phyloP scores from a whole-genome alignment of 2,329 filamentous ascomycete genomes.

The Ciborinia camelliae region DNA sequence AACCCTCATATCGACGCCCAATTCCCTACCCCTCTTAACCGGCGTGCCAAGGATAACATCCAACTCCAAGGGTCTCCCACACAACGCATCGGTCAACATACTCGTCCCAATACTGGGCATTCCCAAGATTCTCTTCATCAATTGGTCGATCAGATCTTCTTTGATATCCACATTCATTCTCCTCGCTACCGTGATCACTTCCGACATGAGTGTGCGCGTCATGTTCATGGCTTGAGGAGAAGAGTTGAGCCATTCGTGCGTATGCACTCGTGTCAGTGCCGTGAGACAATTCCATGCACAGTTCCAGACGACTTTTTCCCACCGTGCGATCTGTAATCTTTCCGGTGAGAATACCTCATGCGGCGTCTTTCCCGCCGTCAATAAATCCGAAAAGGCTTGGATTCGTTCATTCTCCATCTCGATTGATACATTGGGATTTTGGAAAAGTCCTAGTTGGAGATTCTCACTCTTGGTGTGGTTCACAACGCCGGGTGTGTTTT shows the following conservation, averaged over 20 bases:
- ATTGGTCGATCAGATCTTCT: conserved; percentile 46
- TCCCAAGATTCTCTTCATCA: conserved; percentile 47
- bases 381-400: conserved; percentile 41
- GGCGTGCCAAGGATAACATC: conserved; percentile 61
- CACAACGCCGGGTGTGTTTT: conserved; percentile 47
- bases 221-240: conserved; percentile 46
- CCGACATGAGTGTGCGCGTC: conserved; percentile 49
- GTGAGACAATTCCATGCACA: conserved; percentile 59
- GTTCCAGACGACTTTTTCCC: conserved; percentile 59
- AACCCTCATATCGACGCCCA: conserved; percentile 52
- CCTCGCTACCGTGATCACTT: conserved; percentile 54
- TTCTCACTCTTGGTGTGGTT: conserved; percentile 51
- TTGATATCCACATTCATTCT: conserved; percentile 48
- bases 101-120: conserved; percentile 46
- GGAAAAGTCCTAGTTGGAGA: conserved; percentile 52
- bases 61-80: conserved; percentile 55
- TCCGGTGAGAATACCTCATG: conserved; percentile 43
- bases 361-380: conserved; percentile 44
- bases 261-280: conserved; percentile 51
- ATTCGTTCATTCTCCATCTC: conserved; percentile 41
- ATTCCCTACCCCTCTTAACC: conserved; percentile 50
- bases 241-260: conserved; percentile 49
- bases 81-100: conserved; percentile 58
- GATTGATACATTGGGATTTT: conserved; percentile 38
- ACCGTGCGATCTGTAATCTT: conserved; percentile 54